phyloP scores from a whole-genome alignment of 2,329 filamentous ascomycete species.

The Boeremia exigua region DNA sequence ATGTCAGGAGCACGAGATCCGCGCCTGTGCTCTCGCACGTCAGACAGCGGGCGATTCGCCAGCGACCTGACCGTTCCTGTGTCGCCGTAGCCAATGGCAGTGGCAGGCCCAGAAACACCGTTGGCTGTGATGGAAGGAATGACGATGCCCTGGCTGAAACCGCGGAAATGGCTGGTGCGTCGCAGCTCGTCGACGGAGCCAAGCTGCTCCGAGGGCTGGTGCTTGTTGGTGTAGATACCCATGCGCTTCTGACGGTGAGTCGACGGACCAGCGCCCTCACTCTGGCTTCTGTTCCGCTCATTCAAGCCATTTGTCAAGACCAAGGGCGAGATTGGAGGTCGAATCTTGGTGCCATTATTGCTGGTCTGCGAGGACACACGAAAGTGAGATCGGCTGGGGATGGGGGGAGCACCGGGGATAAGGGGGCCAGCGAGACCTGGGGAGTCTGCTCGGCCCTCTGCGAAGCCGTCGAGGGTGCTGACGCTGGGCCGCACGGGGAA shows the following conservation, averaged over 20 bases:
- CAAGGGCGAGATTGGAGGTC: constrained; percentile 75
- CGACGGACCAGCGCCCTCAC: constrained; percentile 62
- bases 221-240: constrained; percentile 64
- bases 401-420: constrained; percentile 66
- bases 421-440: constrained; percentile 30
- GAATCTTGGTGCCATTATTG: constrained; percentile 63
- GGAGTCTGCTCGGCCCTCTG: constrained; percentile 51
- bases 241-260: constrained; percentile 63
- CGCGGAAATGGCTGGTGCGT: constrained; percentile 61
- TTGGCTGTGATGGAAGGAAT: constrained; percentile 35
- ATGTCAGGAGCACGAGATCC: constrained; percentile 55
- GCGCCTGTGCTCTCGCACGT: constrained; percentile 62
- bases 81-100: constrained; percentile 43
- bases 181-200: constrained; percentile 60
- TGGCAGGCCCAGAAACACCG: constrained; percentile 41
- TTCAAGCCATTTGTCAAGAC: constrained; percentile 69
- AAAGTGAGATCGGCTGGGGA: constrained; percentile 82
- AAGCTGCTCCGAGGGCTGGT: constrained; percentile 55
- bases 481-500: constrained; percentile 73
- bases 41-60: constrained; percentile 60
- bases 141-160: constrained; percentile 64
- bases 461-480: constrained; percentile 65
- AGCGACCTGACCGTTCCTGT: constrained; percentile 42
- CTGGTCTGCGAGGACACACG: constrained; percentile 72
- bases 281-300: constrained; percentile 70